phyloP scores from a whole-genome alignment of 202 grass and related monocot genomes.

The Sporobolus alterniflorus region DNA sequence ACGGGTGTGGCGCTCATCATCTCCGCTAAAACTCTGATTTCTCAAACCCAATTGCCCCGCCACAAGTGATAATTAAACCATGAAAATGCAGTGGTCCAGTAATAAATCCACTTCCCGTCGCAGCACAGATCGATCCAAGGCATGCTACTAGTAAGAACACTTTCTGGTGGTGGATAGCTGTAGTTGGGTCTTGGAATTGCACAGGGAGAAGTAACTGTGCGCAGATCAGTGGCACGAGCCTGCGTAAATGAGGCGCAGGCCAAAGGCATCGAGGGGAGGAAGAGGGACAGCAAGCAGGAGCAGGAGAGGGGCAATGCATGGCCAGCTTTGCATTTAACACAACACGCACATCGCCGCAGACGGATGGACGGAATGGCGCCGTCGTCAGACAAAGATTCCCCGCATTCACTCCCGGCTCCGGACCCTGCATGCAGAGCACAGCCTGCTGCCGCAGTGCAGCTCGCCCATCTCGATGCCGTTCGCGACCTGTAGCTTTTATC shows the following conservation, averaged over 20 bases:
- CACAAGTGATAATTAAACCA: background rate
- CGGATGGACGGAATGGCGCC: conserved; percentile 14
- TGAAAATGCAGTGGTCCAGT: background rate
- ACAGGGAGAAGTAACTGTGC: conserved; percentile 48
- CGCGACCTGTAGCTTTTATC: conserved; percentile 25
- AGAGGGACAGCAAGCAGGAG: conserved; percentile 5
- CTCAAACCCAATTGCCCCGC: background rate
- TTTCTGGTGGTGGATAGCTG: conserved; percentile 7
- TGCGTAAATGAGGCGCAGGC: conserved; percentile 52
- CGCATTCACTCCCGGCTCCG: conserved; percentile 46
- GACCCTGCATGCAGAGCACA: background rate
- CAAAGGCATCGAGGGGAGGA: conserved; percentile 26
- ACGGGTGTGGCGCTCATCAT: no score
- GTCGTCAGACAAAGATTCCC: conserved; percentile 87
- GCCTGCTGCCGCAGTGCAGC: background rate
- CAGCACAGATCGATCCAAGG: background rate
- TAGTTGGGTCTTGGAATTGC: conserved; percentile 39
- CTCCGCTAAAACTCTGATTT: background rate
- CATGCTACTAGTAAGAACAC: background rate
- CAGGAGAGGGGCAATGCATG: background rate
- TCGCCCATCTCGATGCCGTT: conserved; percentile 15
- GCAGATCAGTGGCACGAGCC: conserved; percentile 7
- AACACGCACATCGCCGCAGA: conserved; percentile 45
- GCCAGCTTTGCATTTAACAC: conserved; percentile 56
- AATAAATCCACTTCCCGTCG: no score